Percentiles rank a stretch among this genome's conserved stretches.
These are phyloP conservation scores for Hordeum pubiflorum DNA, from an alignment of 202 grass and related monocot species.

Conservation along the genomic window DNA sequence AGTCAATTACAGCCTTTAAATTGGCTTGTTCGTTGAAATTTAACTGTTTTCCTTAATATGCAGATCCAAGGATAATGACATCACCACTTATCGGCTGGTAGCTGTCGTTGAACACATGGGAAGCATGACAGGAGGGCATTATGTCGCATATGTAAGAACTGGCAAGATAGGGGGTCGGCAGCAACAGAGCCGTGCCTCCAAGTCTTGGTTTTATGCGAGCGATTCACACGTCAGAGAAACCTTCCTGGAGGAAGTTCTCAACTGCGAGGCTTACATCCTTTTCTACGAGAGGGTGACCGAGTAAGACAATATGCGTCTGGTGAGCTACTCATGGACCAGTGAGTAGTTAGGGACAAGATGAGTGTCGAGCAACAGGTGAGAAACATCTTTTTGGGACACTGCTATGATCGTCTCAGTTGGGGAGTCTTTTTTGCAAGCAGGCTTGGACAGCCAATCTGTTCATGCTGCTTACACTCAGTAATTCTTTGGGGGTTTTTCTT, in stretches of 20 bases:
- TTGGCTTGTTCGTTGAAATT: slow-evolving; percentile 13
- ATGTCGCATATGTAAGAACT: slow-evolving; percentile 66
- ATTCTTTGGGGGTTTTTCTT: background rate
- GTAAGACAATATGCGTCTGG: slow-evolving; percentile 4
- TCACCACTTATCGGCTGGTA: slow-evolving; percentile 50
- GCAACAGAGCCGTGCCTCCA: slow-evolving; percentile 12
- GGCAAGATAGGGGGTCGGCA: slow-evolving; percentile 42
- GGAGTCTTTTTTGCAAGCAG: slow-evolving; percentile 21
- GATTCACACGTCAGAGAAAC: slow-evolving; percentile 69
- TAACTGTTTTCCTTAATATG: slow-evolving; percentile 16
- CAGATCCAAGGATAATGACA: slow-evolving; percentile 60
- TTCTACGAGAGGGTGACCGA: slow-evolving; percentile 68
- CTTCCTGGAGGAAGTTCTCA: slow-evolving; percentile 66
- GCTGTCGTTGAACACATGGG: slow-evolving; percentile 78
- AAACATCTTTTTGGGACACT: background rate
- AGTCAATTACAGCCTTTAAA: background rate
- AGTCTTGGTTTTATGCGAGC: slow-evolving; percentile 81
- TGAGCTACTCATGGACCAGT: background rate
- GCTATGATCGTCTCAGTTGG: background rate
- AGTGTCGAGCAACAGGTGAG: background rate
- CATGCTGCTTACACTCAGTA: background rate
- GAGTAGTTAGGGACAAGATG: background rate
- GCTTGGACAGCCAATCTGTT: slow-evolving; percentile 21
- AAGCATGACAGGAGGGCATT: slow-evolving; percentile 67
- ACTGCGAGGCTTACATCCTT: slow-evolving; percentile 76